Percentiles rank a stretch among this genome's conserved stretches.
Evolutionary conservation across 1,139 yeast genomes (phyloP).

Genomic region (Kodamaea alishanica): DNA sequence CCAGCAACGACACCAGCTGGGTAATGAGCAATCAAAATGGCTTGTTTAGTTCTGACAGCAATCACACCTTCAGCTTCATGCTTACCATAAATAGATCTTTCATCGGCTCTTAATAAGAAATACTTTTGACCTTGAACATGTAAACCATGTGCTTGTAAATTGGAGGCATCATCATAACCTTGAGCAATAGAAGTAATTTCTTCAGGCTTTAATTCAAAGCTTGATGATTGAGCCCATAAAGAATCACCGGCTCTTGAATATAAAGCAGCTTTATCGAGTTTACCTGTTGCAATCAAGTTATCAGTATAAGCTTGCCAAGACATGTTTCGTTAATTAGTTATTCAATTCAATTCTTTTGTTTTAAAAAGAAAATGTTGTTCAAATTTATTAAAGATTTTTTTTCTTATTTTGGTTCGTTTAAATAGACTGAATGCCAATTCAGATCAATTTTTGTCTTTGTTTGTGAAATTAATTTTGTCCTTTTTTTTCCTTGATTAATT

Average conservation of each 20-base stretch:
- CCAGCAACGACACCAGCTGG: slow-evolving; percentile 89
- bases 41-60: slow-evolving; percentile 91
- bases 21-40: slow-evolving; percentile 90
- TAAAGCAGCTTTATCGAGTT: slow-evolving; percentile 87
- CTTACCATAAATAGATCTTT: slow-evolving; percentile 91
- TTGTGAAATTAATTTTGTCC: too few species aligned
- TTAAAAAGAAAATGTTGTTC: too few species aligned
- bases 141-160: slow-evolving; percentile 79
- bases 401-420: too few species aligned
- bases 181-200: slow-evolving; percentile 73
- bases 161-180: slow-evolving; percentile 78
- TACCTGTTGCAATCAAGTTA: slow-evolving; percentile 79
- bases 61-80: slow-evolving; percentile 82
- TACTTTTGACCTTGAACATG: slow-evolving; percentile 84
- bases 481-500: too few species aligned
- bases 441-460: too few species aligned
- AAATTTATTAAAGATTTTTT: too few species aligned
- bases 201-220: slow-evolving; percentile 59
- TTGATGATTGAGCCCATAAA: slow-evolving; percentile 85
- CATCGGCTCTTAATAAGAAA: slow-evolving; percentile 85
- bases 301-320: slow-evolving; percentile 84
- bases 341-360: too few species aligned
- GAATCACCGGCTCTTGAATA: slow-evolving; percentile 94
- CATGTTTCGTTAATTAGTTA: slow-evolving; percentile 16
- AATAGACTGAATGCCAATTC: too few species aligned